These are phyloP conservation scores for Lipomyces yamadae DNA, from an alignment of 805 yeast species.

Conservation along the genomic window DNA sequence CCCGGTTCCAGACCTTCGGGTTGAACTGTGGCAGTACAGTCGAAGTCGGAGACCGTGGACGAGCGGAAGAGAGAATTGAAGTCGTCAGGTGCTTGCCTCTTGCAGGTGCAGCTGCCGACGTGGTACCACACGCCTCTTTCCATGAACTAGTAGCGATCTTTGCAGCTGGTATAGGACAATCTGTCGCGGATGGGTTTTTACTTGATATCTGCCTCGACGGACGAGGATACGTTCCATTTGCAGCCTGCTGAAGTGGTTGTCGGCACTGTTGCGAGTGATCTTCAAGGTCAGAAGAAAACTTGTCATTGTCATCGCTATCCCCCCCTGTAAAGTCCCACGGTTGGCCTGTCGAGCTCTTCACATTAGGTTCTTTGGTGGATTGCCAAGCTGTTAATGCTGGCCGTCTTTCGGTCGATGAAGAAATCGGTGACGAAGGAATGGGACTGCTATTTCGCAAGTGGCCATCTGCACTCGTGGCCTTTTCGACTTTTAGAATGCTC, in stretches of 20 bases:
- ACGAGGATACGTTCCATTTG: not conserved
- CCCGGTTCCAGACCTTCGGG: constrained; percentile 60
- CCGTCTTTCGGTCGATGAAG: not conserved
- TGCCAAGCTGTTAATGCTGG: not conserved
- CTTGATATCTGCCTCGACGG: not conserved
- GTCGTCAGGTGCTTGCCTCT: not conserved
- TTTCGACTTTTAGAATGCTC: constrained; percentile 48
- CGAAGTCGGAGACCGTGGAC: not conserved
- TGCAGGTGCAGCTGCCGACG: constrained; percentile 5
- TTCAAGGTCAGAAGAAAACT: not conserved
- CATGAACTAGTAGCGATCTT: not conserved
- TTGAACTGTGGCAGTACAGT: constrained; percentile 12
- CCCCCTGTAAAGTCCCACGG: not conserved
- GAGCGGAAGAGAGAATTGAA: not conserved
- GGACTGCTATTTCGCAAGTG: not conserved
- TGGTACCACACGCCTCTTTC: not conserved
- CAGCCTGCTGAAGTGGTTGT: constrained; percentile 1
- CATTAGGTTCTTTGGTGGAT: not conserved
- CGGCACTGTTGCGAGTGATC: not conserved
- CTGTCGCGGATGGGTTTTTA: not conserved
- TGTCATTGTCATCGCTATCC: constrained; percentile 6
- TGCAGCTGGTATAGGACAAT: not conserved
- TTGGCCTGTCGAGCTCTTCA: not conserved
- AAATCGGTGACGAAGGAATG: not conserved
- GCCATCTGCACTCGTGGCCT: not conserved